Evolutionary conservation across 2,329 filamentous ascomycete genomes (phyloP).

Genomic region (Fulvia fulva): DNA sequence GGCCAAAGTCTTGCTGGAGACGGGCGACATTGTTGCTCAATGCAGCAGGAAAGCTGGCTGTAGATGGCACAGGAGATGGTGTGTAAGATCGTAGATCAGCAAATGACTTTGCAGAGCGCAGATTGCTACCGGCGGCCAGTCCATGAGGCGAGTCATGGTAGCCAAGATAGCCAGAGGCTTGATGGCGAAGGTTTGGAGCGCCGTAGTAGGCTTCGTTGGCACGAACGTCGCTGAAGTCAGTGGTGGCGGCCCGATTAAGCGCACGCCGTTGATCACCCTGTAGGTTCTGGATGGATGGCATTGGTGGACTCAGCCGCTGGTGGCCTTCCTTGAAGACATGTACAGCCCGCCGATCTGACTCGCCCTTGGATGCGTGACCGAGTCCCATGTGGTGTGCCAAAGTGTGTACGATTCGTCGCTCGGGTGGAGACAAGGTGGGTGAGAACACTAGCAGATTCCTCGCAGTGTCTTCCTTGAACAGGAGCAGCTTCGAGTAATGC

Average conservation of each 20-base stretch:
- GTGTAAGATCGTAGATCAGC: constrained; percentile 93
- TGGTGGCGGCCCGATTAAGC: constrained; percentile 91
- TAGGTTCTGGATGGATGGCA: constrained; percentile 62
- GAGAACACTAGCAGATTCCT: constrained; percentile 84
- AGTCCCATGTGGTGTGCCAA: constrained; percentile 93
- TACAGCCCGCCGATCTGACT: constrained; percentile 81
- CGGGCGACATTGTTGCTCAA: constrained; percentile 61
- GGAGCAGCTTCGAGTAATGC: constrained; percentile 83
- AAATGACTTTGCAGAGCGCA: constrained; percentile 93
- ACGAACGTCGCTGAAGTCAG: constrained; percentile 83
- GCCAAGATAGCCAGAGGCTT: constrained; percentile 71
- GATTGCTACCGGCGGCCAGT: constrained; percentile 68
- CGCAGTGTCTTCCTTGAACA: constrained; percentile 77
- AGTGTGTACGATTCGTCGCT: constrained; percentile 88
- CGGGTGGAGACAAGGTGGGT: constrained; percentile 70
- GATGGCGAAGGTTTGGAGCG: constrained; percentile 70
- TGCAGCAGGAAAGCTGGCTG: constrained; percentile 75
- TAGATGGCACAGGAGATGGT: constrained; percentile 85
- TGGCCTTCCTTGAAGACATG: constrained; percentile 74
- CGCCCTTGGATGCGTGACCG: constrained; percentile 84
- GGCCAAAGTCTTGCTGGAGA: constrained; percentile 54
- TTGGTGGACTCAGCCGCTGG: constrained; percentile 56
- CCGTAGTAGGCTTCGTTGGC: constrained; percentile 72
- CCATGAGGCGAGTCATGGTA: constrained; percentile 69
- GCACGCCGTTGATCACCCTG: constrained; percentile 77